Conservation (phyloP, 495 filamentous ascomycete genomes). For the Hypoxylon crocopeplum region DNA sequence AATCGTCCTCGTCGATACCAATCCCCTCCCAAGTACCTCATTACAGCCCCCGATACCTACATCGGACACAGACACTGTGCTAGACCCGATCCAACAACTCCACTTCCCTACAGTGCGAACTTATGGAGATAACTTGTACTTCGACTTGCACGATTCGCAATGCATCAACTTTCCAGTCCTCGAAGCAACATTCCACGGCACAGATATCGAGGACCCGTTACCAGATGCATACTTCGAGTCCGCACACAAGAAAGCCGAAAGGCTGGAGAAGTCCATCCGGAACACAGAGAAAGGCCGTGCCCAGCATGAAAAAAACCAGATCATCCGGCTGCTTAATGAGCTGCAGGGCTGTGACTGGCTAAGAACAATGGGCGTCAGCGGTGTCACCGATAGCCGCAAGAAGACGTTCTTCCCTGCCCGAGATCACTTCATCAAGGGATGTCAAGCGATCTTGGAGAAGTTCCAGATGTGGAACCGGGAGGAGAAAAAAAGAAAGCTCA, state of each 20-base stretch:
- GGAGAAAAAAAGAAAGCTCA: conserved; percentile 79
- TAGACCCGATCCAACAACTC: conserved; percentile 21
- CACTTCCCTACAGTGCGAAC: conserved; percentile 50
- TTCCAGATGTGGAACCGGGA: conserved; percentile 88
- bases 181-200: conserved; percentile 47
- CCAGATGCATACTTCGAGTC: conserved; percentile 70
- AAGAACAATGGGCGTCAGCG: conserved; percentile 88
- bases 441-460: conserved; percentile 80
- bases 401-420: conserved; percentile 87
- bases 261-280: conserved; percentile 89
- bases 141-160: conserved; percentile 59
- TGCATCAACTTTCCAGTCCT: conserved; percentile 63
- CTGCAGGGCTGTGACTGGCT: conserved; percentile 93
- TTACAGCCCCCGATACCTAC: conserved; percentile 37
- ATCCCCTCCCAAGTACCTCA: conserved; percentile 36
- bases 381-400: conserved; percentile 80
- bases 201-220: conserved; percentile 67
- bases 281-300: conserved; percentile 93
- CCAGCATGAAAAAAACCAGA: conserved; percentile 88
- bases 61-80: conserved; percentile 25
- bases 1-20: conserved; percentile 61
- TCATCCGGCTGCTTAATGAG: conserved; percentile 84
- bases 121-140: conserved; percentile 54
- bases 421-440: conserved; percentile 80
- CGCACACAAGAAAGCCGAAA: conserved; percentile 77